These are phyloP conservation scores for Aspergillus saccharolyticus DNA, from an alignment of 495 filamentous ascomycete species.

Conservation along the genomic window DNA sequence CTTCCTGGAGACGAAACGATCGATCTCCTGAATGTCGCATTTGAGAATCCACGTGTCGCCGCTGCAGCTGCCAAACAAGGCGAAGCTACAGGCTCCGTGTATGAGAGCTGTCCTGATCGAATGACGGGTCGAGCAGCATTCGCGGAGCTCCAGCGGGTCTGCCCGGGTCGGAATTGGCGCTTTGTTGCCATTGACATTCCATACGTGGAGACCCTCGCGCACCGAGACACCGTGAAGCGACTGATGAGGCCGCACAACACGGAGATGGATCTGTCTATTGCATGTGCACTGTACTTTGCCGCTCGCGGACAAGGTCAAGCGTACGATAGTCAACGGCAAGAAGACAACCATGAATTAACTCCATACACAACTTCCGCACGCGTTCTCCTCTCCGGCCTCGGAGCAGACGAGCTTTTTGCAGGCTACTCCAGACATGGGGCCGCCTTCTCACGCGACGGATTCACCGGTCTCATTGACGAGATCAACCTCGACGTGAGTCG, in stretches of 20 bases:
- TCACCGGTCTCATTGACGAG: slow-evolving; percentile 69
- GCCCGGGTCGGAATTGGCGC: slow-evolving; percentile 69
- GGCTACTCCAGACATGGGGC: slow-evolving; percentile 83
- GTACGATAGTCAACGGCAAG: slow-evolving; percentile 5
- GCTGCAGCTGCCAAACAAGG: slow-evolving; percentile 35
- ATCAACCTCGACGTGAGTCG: slow-evolving; percentile 81
- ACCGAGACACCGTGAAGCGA: slow-evolving; percentile 62
- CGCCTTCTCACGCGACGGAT: slow-evolving; percentile 64
- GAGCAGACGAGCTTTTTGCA: slow-evolving; percentile 93
- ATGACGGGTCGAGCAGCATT: slow-evolving; percentile 75
- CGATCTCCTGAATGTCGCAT: slow-evolving; percentile 92
- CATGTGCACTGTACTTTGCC: slow-evolving; percentile 87
- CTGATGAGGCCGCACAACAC: slow-evolving; percentile 92
- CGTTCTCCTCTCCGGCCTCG: slow-evolving; percentile 85
- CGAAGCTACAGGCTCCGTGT: slow-evolving; percentile 44
- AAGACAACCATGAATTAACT: slow-evolving; percentile 4
- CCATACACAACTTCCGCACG: slow-evolving; percentile 67
- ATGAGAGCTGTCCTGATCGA: slow-evolving; percentile 84
- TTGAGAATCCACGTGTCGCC: slow-evolving; percentile 81
- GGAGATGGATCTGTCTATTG: slow-evolving; percentile 99
- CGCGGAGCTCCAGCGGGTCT: slow-evolving; percentile 64
- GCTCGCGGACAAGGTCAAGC: slow-evolving; percentile 64
- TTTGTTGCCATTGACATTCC: slow-evolving; percentile 83
- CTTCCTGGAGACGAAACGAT: slow-evolving; percentile 63
- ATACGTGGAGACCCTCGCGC: slow-evolving; percentile 65